A percentile compares a stretch with the other conserved stretches of the same genome.
These are phyloP conservation scores for Pythium dissimile DNA, from an alignment of 352 stramenopile species.

Conservation along the genomic window DNA sequence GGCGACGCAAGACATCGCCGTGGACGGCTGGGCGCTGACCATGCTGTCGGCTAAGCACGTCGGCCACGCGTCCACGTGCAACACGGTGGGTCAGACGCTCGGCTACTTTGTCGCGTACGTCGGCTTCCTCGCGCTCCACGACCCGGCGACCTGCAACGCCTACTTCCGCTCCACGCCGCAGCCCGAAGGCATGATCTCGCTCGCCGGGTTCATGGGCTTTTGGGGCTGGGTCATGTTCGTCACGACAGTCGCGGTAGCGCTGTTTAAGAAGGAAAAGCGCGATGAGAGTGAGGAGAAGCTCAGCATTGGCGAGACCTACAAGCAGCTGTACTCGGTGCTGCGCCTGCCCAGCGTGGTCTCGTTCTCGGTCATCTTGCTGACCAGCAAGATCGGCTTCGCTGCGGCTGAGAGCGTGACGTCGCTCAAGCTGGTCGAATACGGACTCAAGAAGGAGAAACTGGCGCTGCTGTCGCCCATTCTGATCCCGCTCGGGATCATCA, in stretches of 20 bases:
- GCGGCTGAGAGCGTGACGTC: conserved; percentile 88
- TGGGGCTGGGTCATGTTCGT: conserved; percentile 93
- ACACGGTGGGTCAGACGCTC: conserved; percentile 96
- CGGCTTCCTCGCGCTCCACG: conserved; percentile 97
- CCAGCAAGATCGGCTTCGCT: conserved; percentile 90
- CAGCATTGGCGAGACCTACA: conserved; percentile 87
- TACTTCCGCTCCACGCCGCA: conserved; percentile 75
- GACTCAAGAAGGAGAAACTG: conserved; percentile 92
- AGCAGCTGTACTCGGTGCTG: conserved; percentile 85
- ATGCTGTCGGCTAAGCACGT: conserved; percentile 98
- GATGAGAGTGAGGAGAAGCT: conserved; percentile 61
- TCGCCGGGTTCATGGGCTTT: conserved; percentile 91
- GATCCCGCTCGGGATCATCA: conserved; percentile 85
- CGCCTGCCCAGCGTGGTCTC: conserved; percentile 82
- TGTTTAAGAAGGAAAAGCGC: conserved; percentile 90
- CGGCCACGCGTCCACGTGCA: conserved; percentile 95
- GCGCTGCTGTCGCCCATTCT: conserved; percentile 85
- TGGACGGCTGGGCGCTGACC: conserved; percentile 99
- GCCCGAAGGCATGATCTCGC: conserved; percentile 75
- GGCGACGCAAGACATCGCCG: conserved; percentile 99
- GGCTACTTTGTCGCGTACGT: conserved; percentile 98
- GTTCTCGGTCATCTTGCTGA: conserved; percentile 89
- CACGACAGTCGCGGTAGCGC: conserved; percentile 88
- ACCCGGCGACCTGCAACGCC: conserved; percentile 87
- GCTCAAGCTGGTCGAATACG: conserved; percentile 92